phyloP scores from a whole-genome alignment of 176 grass and related monocot species.

The Oryza meyeriana region DNA sequence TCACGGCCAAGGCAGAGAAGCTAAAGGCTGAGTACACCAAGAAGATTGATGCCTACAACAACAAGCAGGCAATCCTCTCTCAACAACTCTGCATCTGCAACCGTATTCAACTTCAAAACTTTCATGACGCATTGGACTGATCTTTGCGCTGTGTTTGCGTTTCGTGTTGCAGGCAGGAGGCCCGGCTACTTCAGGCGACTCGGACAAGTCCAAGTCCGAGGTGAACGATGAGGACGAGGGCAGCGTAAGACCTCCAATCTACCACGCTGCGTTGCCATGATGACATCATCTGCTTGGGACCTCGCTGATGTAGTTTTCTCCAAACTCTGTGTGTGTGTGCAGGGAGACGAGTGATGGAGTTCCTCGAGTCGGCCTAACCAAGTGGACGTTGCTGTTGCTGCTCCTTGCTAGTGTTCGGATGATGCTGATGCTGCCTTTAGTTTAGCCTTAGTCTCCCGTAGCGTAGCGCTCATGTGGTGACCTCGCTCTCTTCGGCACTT shows the following conservation, averaged over 20 bases:
- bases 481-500: not conserved
- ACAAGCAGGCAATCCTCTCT: conserved; percentile 34
- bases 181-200: conserved; percentile 45
- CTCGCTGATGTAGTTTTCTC: not conserved
- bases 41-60: conserved; percentile 76
- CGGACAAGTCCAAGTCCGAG: conserved; percentile 95
- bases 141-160: not conserved
- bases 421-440: not conserved
- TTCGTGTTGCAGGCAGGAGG: conserved; percentile 16
- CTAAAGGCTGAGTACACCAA: conserved; percentile 79
- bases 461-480: conserved; percentile 4
- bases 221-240: conserved; percentile 64
- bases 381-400: not conserved
- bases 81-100: not conserved
- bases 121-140: not conserved
- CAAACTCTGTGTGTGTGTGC: not conserved
- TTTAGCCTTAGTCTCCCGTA: conserved; percentile 1
- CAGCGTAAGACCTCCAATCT: conserved; percentile 33
- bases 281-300: not conserved
- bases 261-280: not conserved
- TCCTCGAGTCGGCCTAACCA: not conserved
- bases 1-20: conserved; percentile 71
- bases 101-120: not conserved
- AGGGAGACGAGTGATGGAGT: conserved; percentile 47
- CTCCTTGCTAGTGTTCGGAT: conserved; percentile 7